Evolutionary conservation across 2,329 filamentous ascomycete genomes (phyloP), one percentile per base, ranked within the genome.

Genomic region (Epichloe scottii): DNA sequence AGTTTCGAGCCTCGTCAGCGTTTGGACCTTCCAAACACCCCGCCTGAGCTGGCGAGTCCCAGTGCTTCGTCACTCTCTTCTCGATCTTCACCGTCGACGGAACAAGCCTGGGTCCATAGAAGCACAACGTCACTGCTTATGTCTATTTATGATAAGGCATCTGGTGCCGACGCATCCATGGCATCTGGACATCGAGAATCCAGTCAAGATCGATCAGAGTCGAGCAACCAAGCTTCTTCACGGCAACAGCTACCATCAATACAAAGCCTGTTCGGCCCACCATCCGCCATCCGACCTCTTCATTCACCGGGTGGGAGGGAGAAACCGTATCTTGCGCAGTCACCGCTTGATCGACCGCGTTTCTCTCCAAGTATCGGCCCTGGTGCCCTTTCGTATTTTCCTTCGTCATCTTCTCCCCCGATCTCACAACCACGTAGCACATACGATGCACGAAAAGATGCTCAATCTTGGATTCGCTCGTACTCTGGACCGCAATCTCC

Each of bases 201-300:
- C 50, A 61, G 61, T 30, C 64, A 64, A 45, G 56, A 59, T 48
- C 67, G 65, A 54, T 65, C 66, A 51, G 69, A 71, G 52, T 59
- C 59, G 45, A 57, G 58, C 45, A 59, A 51, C 56, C 62, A 59
- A 54, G 51, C 57, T 54, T 56, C 61, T 21, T 54, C 61, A 46
- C 68, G 70, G 52, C 74, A 76, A 56, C 73, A 77, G 57, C 70
- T 81, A 21, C 78, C 78, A 2, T 73, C 78, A 5, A 58, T 81
- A 56, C 79, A 75, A 63, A 80, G 76, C 57, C 64, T 81, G 15
- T 79, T 81, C 57, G 75, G 75, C 3, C 73, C 73, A 5, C 67
- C 72, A 11, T 64, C 72, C 5, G 62, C 70, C 44, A 63, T 69
- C 35, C 67, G 71, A 46, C 66, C 72, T 26, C 58, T 71, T 47